phyloP scores from a whole-genome alignment of 805 yeast genomes.

The Cyberlindnera samutprakarnensis region DNA sequence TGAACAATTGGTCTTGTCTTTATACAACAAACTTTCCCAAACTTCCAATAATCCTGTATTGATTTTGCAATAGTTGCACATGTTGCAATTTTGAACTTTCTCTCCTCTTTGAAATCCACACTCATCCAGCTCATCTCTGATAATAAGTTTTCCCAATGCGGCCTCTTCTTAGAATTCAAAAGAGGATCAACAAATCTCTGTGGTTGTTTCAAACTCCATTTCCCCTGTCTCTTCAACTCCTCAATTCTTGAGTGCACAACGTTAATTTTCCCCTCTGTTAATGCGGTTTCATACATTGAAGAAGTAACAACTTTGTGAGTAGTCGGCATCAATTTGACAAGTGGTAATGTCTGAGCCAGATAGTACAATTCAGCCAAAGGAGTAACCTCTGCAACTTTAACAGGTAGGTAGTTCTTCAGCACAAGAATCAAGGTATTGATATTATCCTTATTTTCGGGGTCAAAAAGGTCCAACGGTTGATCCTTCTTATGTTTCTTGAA shows the following conservation, averaged over 20 bases:
- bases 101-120: constrained; percentile 62
- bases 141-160: constrained; percentile 68
- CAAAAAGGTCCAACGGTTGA: constrained; percentile 17
- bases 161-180: constrained; percentile 25
- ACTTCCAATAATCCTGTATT: constrained; percentile 68
- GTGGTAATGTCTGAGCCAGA: constrained; percentile 80
- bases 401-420: constrained; percentile 45
- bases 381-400: constrained; percentile 45
- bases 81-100: constrained; percentile 62
- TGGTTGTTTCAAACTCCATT: constrained; percentile 92
- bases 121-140: constrained; percentile 84
- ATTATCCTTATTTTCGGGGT: constrained; percentile 33
- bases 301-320: constrained; percentile 85
- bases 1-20: constrained; percentile 37
- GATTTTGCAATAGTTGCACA: constrained; percentile 68
- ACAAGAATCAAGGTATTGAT: constrained; percentile 37
- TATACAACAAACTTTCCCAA: constrained; percentile 65
- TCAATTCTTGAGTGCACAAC: constrained; percentile 88
- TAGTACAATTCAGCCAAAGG: constrained; percentile 84
- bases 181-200: constrained; percentile 59
- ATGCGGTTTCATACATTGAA: constrained; percentile 74
- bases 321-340: constrained; percentile 71
- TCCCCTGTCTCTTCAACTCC: constrained; percentile 76
- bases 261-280: constrained; percentile 85
- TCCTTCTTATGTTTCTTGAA: constrained; percentile 11